Evolutionary conservation across 2,329 filamentous ascomycete species (phyloP).

Genomic region (Incumbomyces delicatus): DNA sequence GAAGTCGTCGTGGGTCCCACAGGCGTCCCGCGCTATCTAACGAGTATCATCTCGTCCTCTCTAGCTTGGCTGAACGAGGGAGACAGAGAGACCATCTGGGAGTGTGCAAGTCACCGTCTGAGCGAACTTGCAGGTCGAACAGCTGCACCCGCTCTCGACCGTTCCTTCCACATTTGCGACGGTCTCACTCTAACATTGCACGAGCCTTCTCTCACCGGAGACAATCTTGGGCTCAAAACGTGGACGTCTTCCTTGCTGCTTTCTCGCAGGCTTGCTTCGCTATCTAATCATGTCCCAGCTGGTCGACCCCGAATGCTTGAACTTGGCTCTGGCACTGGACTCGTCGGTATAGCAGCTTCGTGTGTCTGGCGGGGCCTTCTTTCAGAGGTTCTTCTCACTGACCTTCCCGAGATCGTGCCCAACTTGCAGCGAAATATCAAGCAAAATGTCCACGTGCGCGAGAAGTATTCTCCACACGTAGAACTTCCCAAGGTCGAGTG

Average conservation of each 20-base stretch:
- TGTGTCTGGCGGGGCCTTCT: conserved; percentile 57
- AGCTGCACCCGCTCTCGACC: conserved; percentile 54
- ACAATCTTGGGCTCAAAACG: conserved; percentile 85
- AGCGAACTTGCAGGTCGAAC: conserved; percentile 76
- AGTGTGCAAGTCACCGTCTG: conserved; percentile 66
- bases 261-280: conserved; percentile 54
- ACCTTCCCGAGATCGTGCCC: conserved; percentile 70
- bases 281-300: conserved; percentile 20
- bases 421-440: conserved; percentile 69
- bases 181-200: conserved; percentile 61
- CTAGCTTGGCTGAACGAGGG: conserved; percentile 38
- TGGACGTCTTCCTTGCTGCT: conserved; percentile 89
- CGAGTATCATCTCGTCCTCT: conserved; percentile 36
- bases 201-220: conserved; percentile 79
- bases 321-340: conserved; percentile 78
- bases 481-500: conserved; percentile 35
- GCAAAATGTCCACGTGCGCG: conserved; percentile 47
- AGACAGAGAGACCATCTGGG: conserved; percentile 49
- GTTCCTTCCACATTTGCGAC: conserved; percentile 47
- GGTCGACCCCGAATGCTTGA: conserved; percentile 49
- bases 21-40: conserved; percentile 37
- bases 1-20: conserved; percentile 27
- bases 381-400: conserved; percentile 63
- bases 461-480: neutral
- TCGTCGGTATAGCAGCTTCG: conserved; percentile 80